phyloP scores from a whole-genome alignment of 495 filamentous ascomycete genomes.

The Neurospora tetraspora region DNA sequence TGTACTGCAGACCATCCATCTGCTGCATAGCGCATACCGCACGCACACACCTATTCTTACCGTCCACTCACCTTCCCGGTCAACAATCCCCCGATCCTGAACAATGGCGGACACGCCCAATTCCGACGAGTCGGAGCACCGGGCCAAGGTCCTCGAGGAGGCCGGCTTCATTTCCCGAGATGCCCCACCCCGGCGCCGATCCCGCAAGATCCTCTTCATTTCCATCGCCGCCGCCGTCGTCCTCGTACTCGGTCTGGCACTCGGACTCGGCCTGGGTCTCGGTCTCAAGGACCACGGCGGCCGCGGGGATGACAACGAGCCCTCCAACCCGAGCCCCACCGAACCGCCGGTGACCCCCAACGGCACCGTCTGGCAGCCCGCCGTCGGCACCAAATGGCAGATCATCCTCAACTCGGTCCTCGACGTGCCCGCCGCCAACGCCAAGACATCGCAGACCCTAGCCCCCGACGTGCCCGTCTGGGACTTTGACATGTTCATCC shows the following conservation, averaged over 20 bases:
- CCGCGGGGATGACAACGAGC: not conserved
- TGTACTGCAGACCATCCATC: not conserved
- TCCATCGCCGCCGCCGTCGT: constrained; percentile 3
- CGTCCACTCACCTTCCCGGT: not conserved
- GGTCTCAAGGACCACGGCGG: constrained; percentile 6
- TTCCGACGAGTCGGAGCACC: not conserved
- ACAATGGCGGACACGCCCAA: not conserved
- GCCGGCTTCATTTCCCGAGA: not conserved
- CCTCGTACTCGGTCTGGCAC: constrained; percentile 6
- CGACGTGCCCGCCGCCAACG: constrained; percentile 19
- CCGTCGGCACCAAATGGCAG: constrained; percentile 14
- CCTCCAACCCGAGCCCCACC: constrained; percentile 3
- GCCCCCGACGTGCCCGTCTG: constrained; percentile 21
- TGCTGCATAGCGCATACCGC: not conserved
- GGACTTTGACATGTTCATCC: constrained; percentile 20
- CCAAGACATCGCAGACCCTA: constrained; percentile 3
- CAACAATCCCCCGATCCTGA: not conserved
- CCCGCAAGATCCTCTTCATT: constrained; percentile 5
- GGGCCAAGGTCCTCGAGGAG: not conserved
- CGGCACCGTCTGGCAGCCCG: constrained; percentile 12
- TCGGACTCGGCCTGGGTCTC: constrained; percentile 15
- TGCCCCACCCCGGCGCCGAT: constrained; percentile 3
- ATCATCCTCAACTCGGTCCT: constrained; percentile 25
- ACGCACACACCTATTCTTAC: not conserved
- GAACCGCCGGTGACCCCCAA: not conserved